phyloP scores from a whole-genome alignment of 306 rosid species.

The Trifolium fragiferum region DNA sequence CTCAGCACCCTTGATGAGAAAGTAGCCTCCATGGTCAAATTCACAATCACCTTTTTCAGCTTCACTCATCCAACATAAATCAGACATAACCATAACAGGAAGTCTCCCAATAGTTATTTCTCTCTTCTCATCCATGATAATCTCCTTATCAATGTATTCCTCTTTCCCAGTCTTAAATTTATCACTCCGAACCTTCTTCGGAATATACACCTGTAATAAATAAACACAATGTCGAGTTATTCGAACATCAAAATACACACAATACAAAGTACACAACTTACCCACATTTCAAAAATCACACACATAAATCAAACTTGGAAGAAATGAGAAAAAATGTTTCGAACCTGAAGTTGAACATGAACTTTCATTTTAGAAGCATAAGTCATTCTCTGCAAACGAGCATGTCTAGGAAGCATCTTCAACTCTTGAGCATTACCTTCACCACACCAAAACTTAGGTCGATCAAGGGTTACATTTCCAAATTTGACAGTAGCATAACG shows the following conservation, averaged over 20 bases:
- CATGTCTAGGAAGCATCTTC: conserved; percentile 86
- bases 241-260: not conserved
- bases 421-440: conserved; percentile 59
- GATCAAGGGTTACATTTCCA: conserved; percentile 71
- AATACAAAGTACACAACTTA: not conserved
- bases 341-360: conserved; percentile 62
- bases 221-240: not conserved
- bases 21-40: conserved; percentile 92
- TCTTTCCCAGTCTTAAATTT: conserved; percentile 87
- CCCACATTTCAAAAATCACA: not conserved
- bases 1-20: conserved; percentile 90
- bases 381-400: conserved; percentile 94
- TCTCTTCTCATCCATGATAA: conserved; percentile 48
- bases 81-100: conserved; percentile 94
- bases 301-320: not conserved
- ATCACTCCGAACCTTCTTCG: conserved; percentile 64
- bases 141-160: conserved; percentile 53
- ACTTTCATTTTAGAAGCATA: conserved; percentile 75
- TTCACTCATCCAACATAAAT: conserved; percentile 86
- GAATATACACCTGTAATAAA: conserved; percentile 64
- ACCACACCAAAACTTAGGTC: conserved; percentile 82
- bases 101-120: conserved; percentile 76
- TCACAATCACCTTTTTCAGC: conserved; percentile 80
- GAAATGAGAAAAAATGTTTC: not conserved
- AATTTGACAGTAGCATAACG: conserved; percentile 73